A percentile compares a stretch with the other conserved stretches of the same genome.
These are phyloP conservation scores for Lepidium didymum DNA, from an alignment of 345 rosid genomes.

Conservation along the genomic window DNA sequence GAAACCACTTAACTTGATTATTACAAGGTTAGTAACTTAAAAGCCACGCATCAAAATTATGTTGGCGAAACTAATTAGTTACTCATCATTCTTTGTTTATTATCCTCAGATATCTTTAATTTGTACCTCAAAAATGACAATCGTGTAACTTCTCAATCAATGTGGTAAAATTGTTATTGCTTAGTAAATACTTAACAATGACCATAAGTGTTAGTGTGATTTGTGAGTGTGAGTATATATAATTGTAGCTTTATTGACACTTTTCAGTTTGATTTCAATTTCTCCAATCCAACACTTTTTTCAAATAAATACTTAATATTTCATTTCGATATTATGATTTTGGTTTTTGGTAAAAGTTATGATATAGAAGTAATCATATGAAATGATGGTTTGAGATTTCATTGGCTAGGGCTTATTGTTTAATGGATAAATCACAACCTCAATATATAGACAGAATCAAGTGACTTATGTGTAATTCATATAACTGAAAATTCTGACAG, in stretches of 20 bases:
- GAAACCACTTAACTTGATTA: conserved; percentile 1
- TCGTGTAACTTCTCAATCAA: neutral
- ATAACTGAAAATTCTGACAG: neutral
- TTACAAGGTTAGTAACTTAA: conserved; percentile 6
- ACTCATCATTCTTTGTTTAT: neutral
- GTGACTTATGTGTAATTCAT: conserved; percentile 12
- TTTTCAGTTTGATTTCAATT: neutral
- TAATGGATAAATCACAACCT: neutral
- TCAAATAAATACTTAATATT: neutral
- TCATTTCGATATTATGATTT: neutral
- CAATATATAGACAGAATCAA: neutral
- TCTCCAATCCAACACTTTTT: neutral
- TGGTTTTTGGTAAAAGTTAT: neutral
- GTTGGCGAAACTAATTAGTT: neutral
- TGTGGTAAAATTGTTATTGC: neutral
- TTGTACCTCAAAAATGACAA: neutral
- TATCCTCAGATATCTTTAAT: neutral
- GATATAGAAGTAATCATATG: conserved; percentile 1
- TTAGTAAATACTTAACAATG: conserved; percentile 14
- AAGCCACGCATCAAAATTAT: conserved; percentile 16
- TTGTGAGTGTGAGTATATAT: neutral
- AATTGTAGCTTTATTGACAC: conserved; percentile 11
- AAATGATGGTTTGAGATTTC: neutral
- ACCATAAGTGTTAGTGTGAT: conserved; percentile 1
- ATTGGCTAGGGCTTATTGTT: neutral